Evolutionary conservation across 345 rosid species (phyloP).

Genomic region (Aquilaria sinensis): DNA sequence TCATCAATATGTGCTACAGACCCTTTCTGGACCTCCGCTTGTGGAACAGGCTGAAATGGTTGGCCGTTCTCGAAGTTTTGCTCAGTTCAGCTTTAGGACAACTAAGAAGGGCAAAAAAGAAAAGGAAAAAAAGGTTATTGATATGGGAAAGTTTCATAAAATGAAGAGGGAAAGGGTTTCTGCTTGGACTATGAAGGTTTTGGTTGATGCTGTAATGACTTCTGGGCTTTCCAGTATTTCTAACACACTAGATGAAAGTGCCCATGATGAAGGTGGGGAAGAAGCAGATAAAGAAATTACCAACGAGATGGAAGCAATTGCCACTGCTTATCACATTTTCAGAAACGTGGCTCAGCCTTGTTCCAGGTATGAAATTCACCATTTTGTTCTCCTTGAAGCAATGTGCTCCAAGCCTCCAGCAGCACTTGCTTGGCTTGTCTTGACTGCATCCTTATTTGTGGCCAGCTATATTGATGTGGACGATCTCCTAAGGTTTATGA

Average conservation of each 20-base stretch:
- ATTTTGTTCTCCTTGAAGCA: background rate
- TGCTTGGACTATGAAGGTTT: constrained; percentile 84
- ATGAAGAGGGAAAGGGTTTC: constrained; percentile 86
- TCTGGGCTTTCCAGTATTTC: constrained; percentile 74
- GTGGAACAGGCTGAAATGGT: constrained; percentile 59
- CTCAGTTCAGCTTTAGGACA: constrained; percentile 47
- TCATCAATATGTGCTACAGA: constrained; percentile 71
- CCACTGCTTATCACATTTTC: constrained; percentile 64
- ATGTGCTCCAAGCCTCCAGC: background rate
- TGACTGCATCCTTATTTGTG: constrained; percentile 7
- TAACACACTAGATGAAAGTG: constrained; percentile 49
- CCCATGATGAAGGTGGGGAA: constrained; percentile 26
- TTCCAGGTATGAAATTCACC: constrained; percentile 35
- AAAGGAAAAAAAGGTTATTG: constrained; percentile 52
- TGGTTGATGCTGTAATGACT: constrained; percentile 64
- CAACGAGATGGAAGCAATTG: constrained; percentile 73
- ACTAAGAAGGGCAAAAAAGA: constrained; percentile 35
- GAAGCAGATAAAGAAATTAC: constrained; percentile 57
- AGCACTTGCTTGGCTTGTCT: background rate
- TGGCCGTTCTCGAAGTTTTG: constrained; percentile 38
- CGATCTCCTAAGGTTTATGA: constrained; percentile 78
- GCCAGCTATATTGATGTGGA: constrained; percentile 71
- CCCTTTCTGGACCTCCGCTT: constrained; percentile 72
- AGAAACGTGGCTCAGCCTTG: constrained; percentile 41
- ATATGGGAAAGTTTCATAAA: constrained; percentile 67